Evolutionary conservation across 176 grass and related monocot genomes (phyloP).

Genomic region (Pontederia crassipes): DNA sequence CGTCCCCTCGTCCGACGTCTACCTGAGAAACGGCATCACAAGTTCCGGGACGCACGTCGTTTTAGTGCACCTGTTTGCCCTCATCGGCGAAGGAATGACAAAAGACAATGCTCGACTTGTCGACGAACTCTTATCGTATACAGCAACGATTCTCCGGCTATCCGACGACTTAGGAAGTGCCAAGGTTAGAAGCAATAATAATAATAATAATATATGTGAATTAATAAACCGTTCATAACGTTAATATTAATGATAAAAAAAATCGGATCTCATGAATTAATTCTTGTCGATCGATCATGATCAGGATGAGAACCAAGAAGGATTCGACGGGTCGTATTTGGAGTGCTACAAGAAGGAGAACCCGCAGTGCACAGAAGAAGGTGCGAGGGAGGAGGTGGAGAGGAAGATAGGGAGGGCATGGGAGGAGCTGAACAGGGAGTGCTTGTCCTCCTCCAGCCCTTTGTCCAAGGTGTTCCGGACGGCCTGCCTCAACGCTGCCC

Average conservation of each 20-base stretch:
- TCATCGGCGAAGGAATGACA: not conserved
- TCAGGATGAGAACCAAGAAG: constrained; percentile 1
- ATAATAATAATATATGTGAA: too few relatives aligned
- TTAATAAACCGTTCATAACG: too few relatives aligned
- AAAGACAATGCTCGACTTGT: not conserved
- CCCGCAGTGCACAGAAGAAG: not conserved
- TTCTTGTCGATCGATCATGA: too few relatives aligned
- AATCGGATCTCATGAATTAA: too few relatives aligned
- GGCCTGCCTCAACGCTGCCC: not conserved
- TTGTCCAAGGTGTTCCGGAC: not conserved
- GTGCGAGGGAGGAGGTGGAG: not conserved
- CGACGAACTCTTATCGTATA: not conserved
- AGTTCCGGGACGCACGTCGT: not conserved
- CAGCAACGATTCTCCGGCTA: not conserved
- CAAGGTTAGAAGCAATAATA: not conserved
- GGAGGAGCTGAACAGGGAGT: constrained; percentile 1
- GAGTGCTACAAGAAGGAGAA: constrained; percentile 9
- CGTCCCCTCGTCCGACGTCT: not conserved
- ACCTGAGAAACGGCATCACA: constrained; percentile 1
- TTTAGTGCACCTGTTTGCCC: not conserved
- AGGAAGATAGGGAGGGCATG: not conserved
- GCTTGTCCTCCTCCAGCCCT: not conserved
- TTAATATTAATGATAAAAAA: too few relatives aligned
- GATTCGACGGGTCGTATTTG: not conserved
- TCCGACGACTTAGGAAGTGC: constrained; percentile 7